Conservation (phyloP, 768 basidiomycete genomes). For the Tephrocybe rancida region DNA sequence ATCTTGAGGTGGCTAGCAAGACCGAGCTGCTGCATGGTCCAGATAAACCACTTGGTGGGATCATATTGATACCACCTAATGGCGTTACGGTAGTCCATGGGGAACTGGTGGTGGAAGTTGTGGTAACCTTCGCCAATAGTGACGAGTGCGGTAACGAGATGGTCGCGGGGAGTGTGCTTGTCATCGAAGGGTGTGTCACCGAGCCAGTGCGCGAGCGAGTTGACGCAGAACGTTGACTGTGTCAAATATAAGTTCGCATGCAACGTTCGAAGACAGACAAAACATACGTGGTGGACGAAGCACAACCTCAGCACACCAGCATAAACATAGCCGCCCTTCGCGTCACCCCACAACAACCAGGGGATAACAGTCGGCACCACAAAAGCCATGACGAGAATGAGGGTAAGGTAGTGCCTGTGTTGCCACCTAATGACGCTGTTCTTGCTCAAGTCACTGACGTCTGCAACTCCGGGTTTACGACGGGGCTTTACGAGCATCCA, state of each 20-base stretch:
- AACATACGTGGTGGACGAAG: slow-evolving; percentile 86
- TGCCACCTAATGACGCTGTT: slow-evolving; percentile 86
- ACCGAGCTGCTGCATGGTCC: slow-evolving; percentile 57
- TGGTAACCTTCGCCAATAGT: slow-evolving; percentile 98
- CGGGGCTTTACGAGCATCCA: slow-evolving; percentile 96
- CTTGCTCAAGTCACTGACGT: slow-evolving; percentile 83
- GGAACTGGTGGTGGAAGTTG: slow-evolving; percentile 98
- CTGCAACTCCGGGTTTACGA: slow-evolving; percentile 86
- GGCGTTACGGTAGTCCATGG: slow-evolving; percentile 96
- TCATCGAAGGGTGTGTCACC: slow-evolving; percentile 93
- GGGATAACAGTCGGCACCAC: slow-evolving; percentile 76
- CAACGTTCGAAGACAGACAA: slow-evolving; percentile 8
- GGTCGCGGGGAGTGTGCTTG: slow-evolving; percentile 92
- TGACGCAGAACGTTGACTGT: slow-evolving; percentile 95
- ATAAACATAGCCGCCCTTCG: slow-evolving; percentile 82
- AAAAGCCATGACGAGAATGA: slow-evolving; percentile 74
- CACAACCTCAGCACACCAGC: slow-evolving; percentile 76
- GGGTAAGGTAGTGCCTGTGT: slow-evolving; percentile 72
- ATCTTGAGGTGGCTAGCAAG: slow-evolving; percentile 73
- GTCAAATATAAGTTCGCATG: background rate
- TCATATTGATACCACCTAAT: slow-evolving; percentile 95
- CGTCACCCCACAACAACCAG: slow-evolving; percentile 85
- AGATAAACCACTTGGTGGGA: slow-evolving; percentile 93
- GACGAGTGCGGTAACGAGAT: slow-evolving; percentile 84
- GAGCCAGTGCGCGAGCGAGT: slow-evolving; percentile 96